Percentiles rank a stretch among this genome's conserved stretches.
phyloP scores from a whole-genome alignment of 495 filamentous ascomycete species.

The Talaromyces trachyspermus region DNA sequence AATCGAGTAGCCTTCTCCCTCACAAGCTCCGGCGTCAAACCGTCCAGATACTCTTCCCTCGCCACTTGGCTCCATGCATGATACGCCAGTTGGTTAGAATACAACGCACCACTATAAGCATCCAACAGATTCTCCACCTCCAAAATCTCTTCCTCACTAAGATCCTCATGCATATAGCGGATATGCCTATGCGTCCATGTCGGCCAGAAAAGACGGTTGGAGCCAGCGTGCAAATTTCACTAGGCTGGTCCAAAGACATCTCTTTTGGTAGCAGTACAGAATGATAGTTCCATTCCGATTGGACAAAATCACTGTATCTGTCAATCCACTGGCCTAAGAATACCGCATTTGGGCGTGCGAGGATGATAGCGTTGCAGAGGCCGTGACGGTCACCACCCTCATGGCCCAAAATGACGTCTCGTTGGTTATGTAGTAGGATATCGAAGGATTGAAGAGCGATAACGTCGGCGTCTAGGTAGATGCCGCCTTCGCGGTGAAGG shows the following conservation, averaged over 20 bases:
- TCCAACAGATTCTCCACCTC: constrained; percentile 5
- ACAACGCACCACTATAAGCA: constrained; percentile 31
- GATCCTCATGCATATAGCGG: constrained; percentile 37
- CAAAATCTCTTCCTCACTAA: constrained; percentile 18
- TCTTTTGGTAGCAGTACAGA: constrained; percentile 34
- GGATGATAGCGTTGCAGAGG: constrained; percentile 39
- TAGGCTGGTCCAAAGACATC: constrained; percentile 25
- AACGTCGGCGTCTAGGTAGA: constrained; percentile 25
- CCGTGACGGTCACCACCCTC: constrained; percentile 40
- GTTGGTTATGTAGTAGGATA: constrained; percentile 8
- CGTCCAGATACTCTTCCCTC: constrained; percentile 27
- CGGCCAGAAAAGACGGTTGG: constrained; percentile 43
- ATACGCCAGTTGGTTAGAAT: constrained; percentile 36
- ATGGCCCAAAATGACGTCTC: constrained; percentile 36
- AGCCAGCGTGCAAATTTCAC: constrained; percentile 35
- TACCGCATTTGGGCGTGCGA: constrained; percentile 30
- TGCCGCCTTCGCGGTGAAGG: constrained; percentile 33
- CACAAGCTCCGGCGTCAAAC: constrained; percentile 28
- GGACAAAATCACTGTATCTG: constrained; percentile 29
- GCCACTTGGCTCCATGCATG: constrained; percentile 43
- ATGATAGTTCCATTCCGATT: constrained; percentile 41
- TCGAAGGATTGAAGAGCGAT: constrained; percentile 12
- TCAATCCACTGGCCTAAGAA: constrained; percentile 37
- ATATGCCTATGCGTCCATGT: constrained; percentile 41
- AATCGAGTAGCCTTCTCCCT: constrained; percentile 33